phyloP scores from a whole-genome alignment of 441 rosid species.

The Brassica hybrid region DNA sequence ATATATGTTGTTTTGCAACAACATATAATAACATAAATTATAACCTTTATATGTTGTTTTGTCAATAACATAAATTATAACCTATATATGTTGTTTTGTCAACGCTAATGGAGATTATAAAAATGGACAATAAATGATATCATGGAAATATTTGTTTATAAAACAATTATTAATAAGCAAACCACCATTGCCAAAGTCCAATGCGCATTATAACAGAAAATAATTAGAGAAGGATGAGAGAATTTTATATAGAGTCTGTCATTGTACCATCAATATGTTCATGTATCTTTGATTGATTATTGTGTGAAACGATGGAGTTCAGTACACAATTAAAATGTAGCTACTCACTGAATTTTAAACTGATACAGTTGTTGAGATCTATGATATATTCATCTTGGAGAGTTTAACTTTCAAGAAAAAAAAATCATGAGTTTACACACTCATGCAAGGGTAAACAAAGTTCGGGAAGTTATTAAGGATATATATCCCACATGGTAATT shows the following conservation, averaged over 20 bases:
- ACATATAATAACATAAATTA: too few relatives aligned
- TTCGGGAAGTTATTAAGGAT: too few relatives aligned
- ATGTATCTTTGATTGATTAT: constrained; percentile 13
- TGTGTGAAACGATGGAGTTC: neutral
- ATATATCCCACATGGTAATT: too few relatives aligned
- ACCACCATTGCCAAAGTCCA: constrained; percentile 19
- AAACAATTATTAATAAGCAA: constrained; percentile 4
- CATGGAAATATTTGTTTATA: neutral
- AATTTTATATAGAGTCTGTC: neutral
- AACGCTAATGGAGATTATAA: constrained; percentile 8
- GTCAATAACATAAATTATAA: constrained; percentile 13
- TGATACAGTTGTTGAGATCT: constrained; percentile 9
- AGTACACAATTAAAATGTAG: neutral
- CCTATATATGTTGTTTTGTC: constrained; percentile 15
- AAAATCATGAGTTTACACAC: neutral
- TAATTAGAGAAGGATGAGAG: constrained; percentile 10
- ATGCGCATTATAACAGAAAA: constrained; percentile 14
- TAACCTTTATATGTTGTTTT: neutral
- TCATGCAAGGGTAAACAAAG: neutral
- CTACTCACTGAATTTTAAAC: neutral
- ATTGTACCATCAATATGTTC: neutral
- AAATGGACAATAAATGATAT: constrained; percentile 22
- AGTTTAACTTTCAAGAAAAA: neutral
- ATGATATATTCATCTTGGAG: neutral
- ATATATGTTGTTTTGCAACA: constrained; percentile 13